Evolutionary conservation across 2,329 filamentous ascomycete genomes (phyloP), one percentile per base, ranked within the genome.

Genomic region (Shiraia bambusicola): DNA sequence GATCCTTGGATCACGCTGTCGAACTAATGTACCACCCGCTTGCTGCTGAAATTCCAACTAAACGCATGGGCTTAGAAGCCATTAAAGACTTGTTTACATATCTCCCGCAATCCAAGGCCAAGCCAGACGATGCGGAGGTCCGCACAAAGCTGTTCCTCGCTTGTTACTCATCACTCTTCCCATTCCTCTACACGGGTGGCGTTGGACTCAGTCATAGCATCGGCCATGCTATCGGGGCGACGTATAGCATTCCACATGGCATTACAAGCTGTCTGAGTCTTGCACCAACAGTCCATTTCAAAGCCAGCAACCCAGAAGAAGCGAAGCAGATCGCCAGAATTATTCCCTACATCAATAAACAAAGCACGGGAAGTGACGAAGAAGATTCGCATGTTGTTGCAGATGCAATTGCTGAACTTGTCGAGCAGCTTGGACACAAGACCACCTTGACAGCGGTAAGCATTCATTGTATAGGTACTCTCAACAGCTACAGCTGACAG

Each of bases 181-280:
- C 65, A 2, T 76, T 73, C 22, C 75, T 78, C 45, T 65, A 77
- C 42, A 74, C 73, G 3, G 75, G 75, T 6, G 71, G 71, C 1
- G 66, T 79, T 1, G 77, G 77, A 3, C 62, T 81, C 5, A 72
- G 67, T 24, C 74, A 76, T 46, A 67, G 67, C 17, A 61, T 76
- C 39, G 73, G 73, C 15, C 77, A 80, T 52, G 76, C 78, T 0
- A 67, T 81, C 25, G 78, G 78, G 11, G 73, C 72, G 7, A 78
- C 78, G 1, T 81, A 80, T 48, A 62, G 67, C 2, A 81, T 81
- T 33, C 78, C 78, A 0, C 77, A 81, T 42, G 77, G 77, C 2
- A 72, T 78, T 34, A 81, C 77, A 0, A 76, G 72, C 12, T 79
- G 77, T 49, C 49, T 81, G 49, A 79, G 75, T 17, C 59, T 81